Percentiles rank a stretch among this genome's conserved stretches.
These are phyloP conservation scores for Penicillium simplicissimum DNA, from an alignment of 495 filamentous ascomycete species.

Conservation along the genomic window DNA sequence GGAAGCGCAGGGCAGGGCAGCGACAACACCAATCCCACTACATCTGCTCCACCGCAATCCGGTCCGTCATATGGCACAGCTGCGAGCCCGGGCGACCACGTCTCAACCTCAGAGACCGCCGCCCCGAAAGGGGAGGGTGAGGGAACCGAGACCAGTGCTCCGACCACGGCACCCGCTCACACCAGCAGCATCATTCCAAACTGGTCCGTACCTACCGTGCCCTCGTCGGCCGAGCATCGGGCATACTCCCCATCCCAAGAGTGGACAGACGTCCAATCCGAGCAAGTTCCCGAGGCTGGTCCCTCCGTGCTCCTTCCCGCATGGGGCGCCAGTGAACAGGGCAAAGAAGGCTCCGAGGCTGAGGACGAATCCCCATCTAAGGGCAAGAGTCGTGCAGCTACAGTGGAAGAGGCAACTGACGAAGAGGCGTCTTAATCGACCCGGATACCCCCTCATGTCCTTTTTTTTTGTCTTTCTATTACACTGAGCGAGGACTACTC, in stretches of 20 bases:
- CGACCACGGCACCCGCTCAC: slow-evolving; percentile 1
- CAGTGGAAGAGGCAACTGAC: slow-evolving; percentile 51
- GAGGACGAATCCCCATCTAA: slow-evolving; percentile 32
- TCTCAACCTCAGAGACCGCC: not conserved
- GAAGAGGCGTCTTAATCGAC: slow-evolving; percentile 35
- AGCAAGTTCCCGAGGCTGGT: slow-evolving; percentile 21
- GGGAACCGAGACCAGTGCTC: not conserved
- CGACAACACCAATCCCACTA: slow-evolving; percentile 11
- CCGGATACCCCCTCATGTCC: slow-evolving; percentile 4
- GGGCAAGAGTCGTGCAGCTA: slow-evolving; percentile 48
- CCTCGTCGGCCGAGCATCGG: slow-evolving; percentile 19
- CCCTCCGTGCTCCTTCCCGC: slow-evolving; percentile 16
- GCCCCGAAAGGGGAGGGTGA: not conserved
- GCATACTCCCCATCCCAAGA: slow-evolving; percentile 38
- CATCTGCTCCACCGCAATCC: slow-evolving; percentile 9
- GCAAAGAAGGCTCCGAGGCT: not conserved
- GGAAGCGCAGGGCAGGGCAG: slow-evolving; percentile 7
- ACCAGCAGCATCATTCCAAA: slow-evolving; percentile 9
- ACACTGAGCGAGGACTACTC: not conserved
- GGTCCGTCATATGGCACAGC: not conserved
- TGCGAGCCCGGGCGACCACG: not conserved
- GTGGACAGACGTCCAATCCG: slow-evolving; percentile 38
- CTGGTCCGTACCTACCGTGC: slow-evolving; percentile 18
- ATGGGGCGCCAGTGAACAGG: slow-evolving; percentile 14
- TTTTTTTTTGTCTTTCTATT: slow-evolving; percentile 16